Evolutionary conservation across 768 basidiomycete genomes (phyloP).

Genomic region (Collybia mongolica): DNA sequence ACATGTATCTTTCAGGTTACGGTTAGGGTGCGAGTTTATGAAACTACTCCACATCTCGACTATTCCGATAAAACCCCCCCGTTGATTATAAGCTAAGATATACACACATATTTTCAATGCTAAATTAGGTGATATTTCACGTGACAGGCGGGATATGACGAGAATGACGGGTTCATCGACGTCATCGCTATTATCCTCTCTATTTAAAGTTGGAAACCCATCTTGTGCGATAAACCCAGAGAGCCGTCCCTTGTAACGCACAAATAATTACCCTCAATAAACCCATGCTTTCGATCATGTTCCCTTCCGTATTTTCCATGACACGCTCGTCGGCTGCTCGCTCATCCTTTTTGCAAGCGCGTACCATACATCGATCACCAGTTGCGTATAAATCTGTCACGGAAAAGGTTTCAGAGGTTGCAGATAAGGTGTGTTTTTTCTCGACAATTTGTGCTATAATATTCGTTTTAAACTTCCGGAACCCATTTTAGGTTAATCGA

Average conservation of each 20-base stretch:
- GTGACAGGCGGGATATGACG: slow-evolving; percentile 9
- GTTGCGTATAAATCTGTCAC: slow-evolving; percentile 34
- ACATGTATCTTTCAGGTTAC: too few species aligned
- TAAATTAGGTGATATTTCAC: too few species aligned
- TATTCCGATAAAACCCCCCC: too few species aligned
- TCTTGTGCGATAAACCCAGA: background rate
- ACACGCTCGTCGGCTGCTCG: slow-evolving; percentile 12
- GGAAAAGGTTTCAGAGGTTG: slow-evolving; percentile 44
- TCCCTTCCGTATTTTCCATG: slow-evolving; percentile 7
- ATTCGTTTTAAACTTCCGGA: background rate
- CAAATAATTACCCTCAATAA: background rate
- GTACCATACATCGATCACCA: slow-evolving; percentile 34
- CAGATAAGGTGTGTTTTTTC: slow-evolving; percentile 35
- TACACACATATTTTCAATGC: too few species aligned
- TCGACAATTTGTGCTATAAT: background rate
- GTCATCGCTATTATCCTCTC: background rate
- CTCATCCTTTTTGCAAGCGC: slow-evolving; percentile 8
- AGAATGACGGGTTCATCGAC: slow-evolving; percentile 1
- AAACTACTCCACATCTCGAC: too few species aligned
- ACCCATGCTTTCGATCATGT: slow-evolving; percentile 4
- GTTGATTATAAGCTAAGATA: too few species aligned
- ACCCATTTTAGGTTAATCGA: slow-evolving; percentile 35
- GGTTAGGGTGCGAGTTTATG: too few species aligned
- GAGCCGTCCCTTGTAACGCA: background rate
- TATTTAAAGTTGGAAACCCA: background rate